phyloP scores from a whole-genome alignment of 192 early-diverging fungal genomes.

The Tieghemiomyces parasiticus region DNA sequence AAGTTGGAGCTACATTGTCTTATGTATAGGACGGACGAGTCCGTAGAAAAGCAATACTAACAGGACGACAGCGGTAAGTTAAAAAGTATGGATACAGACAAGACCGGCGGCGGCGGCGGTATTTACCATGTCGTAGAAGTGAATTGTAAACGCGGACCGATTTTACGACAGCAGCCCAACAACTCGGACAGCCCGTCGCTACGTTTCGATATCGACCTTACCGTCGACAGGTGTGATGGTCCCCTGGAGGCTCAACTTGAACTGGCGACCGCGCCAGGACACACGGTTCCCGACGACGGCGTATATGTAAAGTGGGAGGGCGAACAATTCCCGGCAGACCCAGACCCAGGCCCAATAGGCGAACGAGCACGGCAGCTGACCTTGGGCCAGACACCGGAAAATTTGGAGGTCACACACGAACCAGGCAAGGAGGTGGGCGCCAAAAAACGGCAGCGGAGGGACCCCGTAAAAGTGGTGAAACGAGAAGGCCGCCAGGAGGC shows the following conservation, averaged over 20 bases:
- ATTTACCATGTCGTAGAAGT: too few species aligned
- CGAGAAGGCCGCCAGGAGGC: conserved; percentile 53
- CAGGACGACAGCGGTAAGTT: too few species aligned
- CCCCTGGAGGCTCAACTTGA: conserved; percentile 39
- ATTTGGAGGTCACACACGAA: conserved; percentile 17
- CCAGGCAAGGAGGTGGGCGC: conserved; percentile 37
- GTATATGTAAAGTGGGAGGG: conserved; percentile 69
- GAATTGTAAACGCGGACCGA: too few species aligned
- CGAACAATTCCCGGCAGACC: conserved; percentile 64
- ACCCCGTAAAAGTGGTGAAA: conserved; percentile 38
- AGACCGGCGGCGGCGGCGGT: too few species aligned
- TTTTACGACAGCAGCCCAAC: too few species aligned
- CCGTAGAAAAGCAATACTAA: too few species aligned
- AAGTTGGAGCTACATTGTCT: too few species aligned
- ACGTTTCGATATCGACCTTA: too few species aligned
- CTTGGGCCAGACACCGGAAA: conserved; percentile 6
- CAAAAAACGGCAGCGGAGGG: conserved; percentile 39
- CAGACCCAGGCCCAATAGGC: conserved; percentile 42
- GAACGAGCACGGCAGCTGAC: conserved; percentile 30
- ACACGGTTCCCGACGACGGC: conserved; percentile 72
- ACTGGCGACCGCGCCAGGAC: conserved; percentile 75
- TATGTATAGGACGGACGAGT: too few species aligned
- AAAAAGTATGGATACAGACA: too few species aligned
- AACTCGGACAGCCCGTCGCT: too few species aligned
- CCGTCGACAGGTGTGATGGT: conserved; percentile 28